These are phyloP conservation scores for Penicillium sp. DNA, from an alignment of 2,329 filamentous ascomycete species.

Conservation along the genomic window DNA sequence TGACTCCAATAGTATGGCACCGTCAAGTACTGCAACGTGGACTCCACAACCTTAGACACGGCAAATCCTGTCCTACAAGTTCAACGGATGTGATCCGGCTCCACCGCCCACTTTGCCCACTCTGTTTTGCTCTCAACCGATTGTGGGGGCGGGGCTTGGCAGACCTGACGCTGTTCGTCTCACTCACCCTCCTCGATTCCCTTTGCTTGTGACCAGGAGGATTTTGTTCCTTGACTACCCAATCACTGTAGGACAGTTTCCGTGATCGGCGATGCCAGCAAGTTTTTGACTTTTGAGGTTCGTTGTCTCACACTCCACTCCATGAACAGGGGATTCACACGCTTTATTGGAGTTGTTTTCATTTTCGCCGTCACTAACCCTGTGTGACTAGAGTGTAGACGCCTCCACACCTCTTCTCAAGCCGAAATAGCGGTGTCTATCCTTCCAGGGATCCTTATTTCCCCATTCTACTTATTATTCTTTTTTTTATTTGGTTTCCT, in stretches of 20 bases:
- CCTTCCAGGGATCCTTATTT: neutral
- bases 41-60: neutral
- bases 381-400: neutral
- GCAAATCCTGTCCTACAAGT: slow-evolving; percentile 7
- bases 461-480: neutral
- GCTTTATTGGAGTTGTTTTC: neutral
- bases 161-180: neutral
- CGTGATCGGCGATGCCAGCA: slow-evolving; percentile 18
- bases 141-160: slow-evolving; percentile 14
- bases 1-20: neutral
- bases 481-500: neutral
- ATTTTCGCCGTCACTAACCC: neutral
- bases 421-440: slow-evolving; percentile 20
- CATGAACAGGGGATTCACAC: slow-evolving; percentile 5
- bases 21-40: neutral
- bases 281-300: slow-evolving; percentile 3
- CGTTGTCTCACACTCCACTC: slow-evolving; percentile 1
- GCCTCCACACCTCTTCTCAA: slow-evolving; percentile 1
- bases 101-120: neutral
- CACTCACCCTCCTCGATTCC: neutral
- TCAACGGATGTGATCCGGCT: neutral
- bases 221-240: neutral
- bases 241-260: neutral
- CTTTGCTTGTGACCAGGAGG: neutral
- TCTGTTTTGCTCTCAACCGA: neutral